Conservation (phyloP, 2,329 filamentous ascomycete genomes). For the Massarina eburnea region DNA sequence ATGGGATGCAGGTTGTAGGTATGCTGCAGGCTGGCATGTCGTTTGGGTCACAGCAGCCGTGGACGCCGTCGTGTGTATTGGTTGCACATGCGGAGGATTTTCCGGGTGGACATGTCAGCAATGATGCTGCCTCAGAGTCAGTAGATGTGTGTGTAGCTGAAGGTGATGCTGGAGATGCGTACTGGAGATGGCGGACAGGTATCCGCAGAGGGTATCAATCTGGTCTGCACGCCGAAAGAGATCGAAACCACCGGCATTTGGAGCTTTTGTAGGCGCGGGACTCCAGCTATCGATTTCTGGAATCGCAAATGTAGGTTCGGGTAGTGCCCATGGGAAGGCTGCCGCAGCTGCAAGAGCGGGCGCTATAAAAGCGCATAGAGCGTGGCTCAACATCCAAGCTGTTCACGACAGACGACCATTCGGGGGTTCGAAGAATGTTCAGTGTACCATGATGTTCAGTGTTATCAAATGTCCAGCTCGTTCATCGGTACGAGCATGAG, state of each 20-base stretch:
- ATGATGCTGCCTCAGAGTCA: conserved; percentile 22
- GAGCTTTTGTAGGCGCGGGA: conserved; percentile 33
- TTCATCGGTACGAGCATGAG: background rate
- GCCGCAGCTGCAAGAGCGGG: conserved; percentile 25
- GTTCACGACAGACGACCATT: conserved; percentile 7
- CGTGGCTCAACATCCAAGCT: conserved; percentile 18
- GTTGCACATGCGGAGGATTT: conserved; percentile 33
- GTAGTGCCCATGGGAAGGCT: conserved; percentile 30
- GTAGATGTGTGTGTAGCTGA: background rate
- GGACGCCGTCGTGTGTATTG: conserved; percentile 31
- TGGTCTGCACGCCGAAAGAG: conserved; percentile 29
- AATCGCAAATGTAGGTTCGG: conserved; percentile 29
- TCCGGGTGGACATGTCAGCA: conserved; percentile 31
- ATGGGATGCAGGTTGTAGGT: conserved; percentile 35
- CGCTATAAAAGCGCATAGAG: conserved; percentile 30
- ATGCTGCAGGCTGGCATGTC: conserved; percentile 26
- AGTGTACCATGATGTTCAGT: background rate
- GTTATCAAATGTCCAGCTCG: background rate
- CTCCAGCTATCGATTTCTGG: conserved; percentile 30
- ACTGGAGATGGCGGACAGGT: conserved; percentile 29
- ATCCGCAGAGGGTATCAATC: conserved; percentile 30
- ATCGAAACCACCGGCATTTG: conserved; percentile 20
- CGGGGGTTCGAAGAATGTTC: background rate
- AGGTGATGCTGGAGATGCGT: conserved; percentile 4
- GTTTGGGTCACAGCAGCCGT: conserved; percentile 36